Conservation (phyloP, 768 basidiomycete genomes). For the Lactifluus subvellereus region DNA sequence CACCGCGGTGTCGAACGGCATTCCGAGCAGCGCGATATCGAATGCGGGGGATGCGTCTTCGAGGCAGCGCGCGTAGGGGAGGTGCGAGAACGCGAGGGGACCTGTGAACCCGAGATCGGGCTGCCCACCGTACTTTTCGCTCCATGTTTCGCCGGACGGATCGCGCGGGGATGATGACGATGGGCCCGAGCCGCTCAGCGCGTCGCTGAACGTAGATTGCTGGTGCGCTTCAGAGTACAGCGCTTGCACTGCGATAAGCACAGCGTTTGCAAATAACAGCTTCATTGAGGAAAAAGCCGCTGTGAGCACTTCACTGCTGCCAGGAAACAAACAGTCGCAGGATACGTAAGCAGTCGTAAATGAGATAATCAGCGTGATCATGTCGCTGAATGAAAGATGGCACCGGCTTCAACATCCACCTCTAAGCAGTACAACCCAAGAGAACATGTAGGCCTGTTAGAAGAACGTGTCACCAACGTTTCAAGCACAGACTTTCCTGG, state of each 20-base stretch:
- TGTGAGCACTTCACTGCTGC: too few relatives aligned
- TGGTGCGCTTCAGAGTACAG: background rate
- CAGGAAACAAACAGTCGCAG: too few relatives aligned
- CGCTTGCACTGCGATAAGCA: background rate
- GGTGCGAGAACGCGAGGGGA: slow-evolving; percentile 76
- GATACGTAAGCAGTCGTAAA: too few relatives aligned
- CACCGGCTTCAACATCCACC: slow-evolving; percentile 8
- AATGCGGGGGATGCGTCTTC: slow-evolving; percentile 48
- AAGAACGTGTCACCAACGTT: slow-evolving; percentile 71
- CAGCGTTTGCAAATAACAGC: background rate
- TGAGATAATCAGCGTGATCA: too few relatives aligned
- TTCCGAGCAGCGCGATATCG: slow-evolving; percentile 76
- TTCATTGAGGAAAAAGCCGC: background rate
- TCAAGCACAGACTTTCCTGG: slow-evolving; percentile 91
- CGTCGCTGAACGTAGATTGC: background rate
- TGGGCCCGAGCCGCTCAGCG: too few relatives aligned
- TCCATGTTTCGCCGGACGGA: slow-evolving; percentile 36
- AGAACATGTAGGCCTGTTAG: slow-evolving; percentile 59
- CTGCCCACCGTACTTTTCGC: slow-evolving; percentile 68
- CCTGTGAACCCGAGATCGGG: slow-evolving; percentile 74
- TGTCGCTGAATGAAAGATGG: background rate
- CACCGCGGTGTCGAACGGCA: slow-evolving; percentile 70
- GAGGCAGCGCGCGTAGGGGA: slow-evolving; percentile 68
- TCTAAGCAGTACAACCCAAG: slow-evolving; percentile 34
- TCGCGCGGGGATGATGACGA: background rate